Percentiles rank a stretch among this genome's conserved stretches.
These are phyloP conservation scores for Casuarina equisetifolia DNA, from an alignment of 306 rosid genomes.

Conservation along the genomic window DNA sequence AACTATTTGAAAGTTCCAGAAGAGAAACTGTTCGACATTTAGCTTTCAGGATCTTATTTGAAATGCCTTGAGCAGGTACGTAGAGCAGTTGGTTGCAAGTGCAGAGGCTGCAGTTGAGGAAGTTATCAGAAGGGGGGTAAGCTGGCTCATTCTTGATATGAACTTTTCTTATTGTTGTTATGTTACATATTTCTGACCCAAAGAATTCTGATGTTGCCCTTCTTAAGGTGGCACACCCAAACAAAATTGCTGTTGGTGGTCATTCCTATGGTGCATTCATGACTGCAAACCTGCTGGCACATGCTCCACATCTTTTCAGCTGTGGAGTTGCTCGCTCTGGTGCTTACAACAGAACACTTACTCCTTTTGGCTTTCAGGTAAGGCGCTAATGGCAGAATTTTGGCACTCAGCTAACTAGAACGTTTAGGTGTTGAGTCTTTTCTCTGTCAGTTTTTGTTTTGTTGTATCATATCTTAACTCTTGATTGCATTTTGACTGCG, in stretches of 20 bases:
- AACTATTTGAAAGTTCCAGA: conserved; percentile 11
- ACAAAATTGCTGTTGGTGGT: conserved; percentile 95
- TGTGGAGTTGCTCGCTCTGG: conserved; percentile 99
- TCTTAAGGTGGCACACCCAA: conserved; percentile 86
- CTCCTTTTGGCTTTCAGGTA: conserved; percentile 99
- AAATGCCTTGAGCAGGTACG: conserved; percentile 55
- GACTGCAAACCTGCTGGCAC: conserved; percentile 98
- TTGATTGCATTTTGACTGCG: conserved; percentile 20
- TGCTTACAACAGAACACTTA: conserved; percentile 96
- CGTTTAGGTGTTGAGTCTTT: neutral
- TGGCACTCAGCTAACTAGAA: neutral
- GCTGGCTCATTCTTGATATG: conserved; percentile 30
- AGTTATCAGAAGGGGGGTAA: conserved; percentile 84
- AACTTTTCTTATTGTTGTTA: conserved; percentile 3
- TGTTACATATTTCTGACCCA: conserved; percentile 16
- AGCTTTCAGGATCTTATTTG: conserved; percentile 18
- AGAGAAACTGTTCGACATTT: conserved; percentile 9
- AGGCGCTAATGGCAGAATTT: neutral
- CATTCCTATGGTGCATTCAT: conserved; percentile 99
- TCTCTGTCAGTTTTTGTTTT: neutral
- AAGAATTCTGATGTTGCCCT: conserved; percentile 24
- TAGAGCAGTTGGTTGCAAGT: conserved; percentile 92
- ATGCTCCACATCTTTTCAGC: conserved; percentile 95
- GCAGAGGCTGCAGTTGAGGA: conserved; percentile 98
- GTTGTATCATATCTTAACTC: conserved; percentile 10